phyloP scores from a whole-genome alignment of 768 basidiomycete species.

The Goffeauzyma gilvescens region DNA sequence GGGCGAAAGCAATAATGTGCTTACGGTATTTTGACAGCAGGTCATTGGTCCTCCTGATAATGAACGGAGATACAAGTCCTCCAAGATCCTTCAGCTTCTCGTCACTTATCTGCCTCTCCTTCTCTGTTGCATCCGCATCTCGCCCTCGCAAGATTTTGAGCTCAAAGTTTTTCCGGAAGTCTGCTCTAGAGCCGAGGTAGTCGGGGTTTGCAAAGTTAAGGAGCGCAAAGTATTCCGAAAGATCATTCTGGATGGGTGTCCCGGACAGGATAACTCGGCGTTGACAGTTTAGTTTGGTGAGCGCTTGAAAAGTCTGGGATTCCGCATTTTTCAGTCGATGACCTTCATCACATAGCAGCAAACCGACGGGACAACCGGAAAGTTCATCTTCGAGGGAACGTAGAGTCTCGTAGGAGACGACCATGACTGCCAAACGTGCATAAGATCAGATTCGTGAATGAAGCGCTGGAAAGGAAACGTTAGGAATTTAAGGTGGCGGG shows the following conservation, averaged over 20 bases:
- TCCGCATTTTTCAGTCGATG: constrained; percentile 90
- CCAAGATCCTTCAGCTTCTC: constrained; percentile 81
- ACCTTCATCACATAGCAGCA: constrained; percentile 92
- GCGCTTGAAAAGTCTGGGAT: constrained; percentile 65
- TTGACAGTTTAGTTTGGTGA: constrained; percentile 64
- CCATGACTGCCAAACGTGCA: constrained; percentile 51
- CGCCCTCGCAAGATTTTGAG: constrained; percentile 74
- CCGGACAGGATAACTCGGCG: constrained; percentile 85
- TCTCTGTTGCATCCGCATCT: constrained; percentile 65
- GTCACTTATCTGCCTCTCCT: constrained; percentile 60
- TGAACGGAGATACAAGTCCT: constrained; percentile 71
- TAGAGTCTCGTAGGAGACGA: constrained; percentile 92
- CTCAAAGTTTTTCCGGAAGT: constrained; percentile 91
- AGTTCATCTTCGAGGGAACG: constrained; percentile 60
- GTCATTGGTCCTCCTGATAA: constrained; percentile 85
- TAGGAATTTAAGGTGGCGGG: too few species aligned
- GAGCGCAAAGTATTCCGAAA: constrained; percentile 83
- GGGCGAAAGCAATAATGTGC: constrained; percentile 33
- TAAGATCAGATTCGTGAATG: neutral
- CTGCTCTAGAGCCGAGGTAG: constrained; percentile 66
- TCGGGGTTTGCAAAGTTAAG: constrained; percentile 85
- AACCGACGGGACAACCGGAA: constrained; percentile 60
- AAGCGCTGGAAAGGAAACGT: too few species aligned
- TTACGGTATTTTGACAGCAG: constrained; percentile 79
- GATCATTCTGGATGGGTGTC: constrained; percentile 83